Conservation (phyloP, 345 rosid genomes). For the Ceriops tagal region DNA sequence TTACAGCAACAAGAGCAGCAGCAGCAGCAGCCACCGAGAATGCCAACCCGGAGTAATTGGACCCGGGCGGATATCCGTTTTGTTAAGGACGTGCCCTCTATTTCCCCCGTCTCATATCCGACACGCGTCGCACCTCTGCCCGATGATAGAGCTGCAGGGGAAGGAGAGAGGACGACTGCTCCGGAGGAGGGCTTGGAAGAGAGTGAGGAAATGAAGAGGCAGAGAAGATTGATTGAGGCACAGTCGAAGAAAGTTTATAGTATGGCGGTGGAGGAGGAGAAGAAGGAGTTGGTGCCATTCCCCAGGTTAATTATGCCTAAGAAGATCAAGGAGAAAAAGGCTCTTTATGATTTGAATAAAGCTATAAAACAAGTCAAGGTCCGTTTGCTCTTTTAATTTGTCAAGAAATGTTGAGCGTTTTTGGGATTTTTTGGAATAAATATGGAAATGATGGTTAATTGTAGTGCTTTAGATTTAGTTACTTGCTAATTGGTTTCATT, state of each 20-base stretch:
- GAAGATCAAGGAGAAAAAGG: conserved; percentile 53
- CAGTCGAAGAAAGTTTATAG: conserved; percentile 37
- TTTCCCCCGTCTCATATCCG: conserved; percentile 69
- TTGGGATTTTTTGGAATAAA: neutral
- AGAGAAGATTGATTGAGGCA: conserved; percentile 36
- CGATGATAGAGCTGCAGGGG: conserved; percentile 41
- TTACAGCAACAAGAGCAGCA: neutral
- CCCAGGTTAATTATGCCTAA: conserved; percentile 60
- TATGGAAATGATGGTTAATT: too few relatives aligned
- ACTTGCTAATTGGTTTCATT: conserved; percentile 16
- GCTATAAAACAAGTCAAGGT: conserved; percentile 91
- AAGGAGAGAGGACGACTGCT: conserved; percentile 7
- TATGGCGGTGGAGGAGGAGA: conserved; percentile 37
- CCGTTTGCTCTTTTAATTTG: conserved; percentile 1
- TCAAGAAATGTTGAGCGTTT: neutral
- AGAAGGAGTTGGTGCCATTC: conserved; percentile 48
- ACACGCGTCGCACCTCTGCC: conserved; percentile 82
- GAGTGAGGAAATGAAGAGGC: conserved; percentile 36
- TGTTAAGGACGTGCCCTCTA: conserved; percentile 50
- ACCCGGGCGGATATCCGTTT: conserved; percentile 77
- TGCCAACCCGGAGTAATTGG: conserved; percentile 34
- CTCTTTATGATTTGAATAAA: conserved; percentile 70
- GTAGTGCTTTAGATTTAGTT: neutral
- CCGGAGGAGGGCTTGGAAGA: conserved; percentile 10
- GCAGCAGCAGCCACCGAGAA: conserved; percentile 15